phyloP scores from a whole-genome alignment of 371 early-diverging fungal species.

The Nematocida major region DNA sequence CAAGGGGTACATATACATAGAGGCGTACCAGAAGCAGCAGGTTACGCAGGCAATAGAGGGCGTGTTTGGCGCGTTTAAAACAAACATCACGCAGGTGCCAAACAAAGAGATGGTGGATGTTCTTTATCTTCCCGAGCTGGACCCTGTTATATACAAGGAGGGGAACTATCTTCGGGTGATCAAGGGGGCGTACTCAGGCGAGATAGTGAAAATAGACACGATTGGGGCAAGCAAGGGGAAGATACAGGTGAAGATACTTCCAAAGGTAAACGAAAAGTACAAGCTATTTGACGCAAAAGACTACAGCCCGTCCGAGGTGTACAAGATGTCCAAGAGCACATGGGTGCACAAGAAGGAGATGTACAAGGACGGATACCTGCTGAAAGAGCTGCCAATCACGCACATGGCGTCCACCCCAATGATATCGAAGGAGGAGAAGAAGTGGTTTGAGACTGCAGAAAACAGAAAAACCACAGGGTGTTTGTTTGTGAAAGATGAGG shows the following conservation, averaged over 20 bases:
- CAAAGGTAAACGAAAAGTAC: slow-evolving; percentile 69
- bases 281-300: slow-evolving; percentile 60
- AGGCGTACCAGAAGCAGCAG: slow-evolving; percentile 75
- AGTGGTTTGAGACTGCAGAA: slow-evolving; percentile 19
- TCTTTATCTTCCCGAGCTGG: slow-evolving; percentile 70
- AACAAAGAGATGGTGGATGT: slow-evolving; percentile 87
- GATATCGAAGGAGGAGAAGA: slow-evolving; percentile 19
- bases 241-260: slow-evolving; percentile 76
- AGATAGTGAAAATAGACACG: slow-evolving; percentile 74
- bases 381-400: slow-evolving; percentile 14
- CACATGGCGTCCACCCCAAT: slow-evolving; percentile 9
- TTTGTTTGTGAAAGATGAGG: slow-evolving; percentile 26
- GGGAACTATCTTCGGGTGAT: slow-evolving; percentile 82
- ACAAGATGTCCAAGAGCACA: slow-evolving; percentile 62
- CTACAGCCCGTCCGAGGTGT: slow-evolving; percentile 40
- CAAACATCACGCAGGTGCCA: slow-evolving; percentile 76
- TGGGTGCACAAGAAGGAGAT: slow-evolving; percentile 73
- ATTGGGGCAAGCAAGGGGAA: slow-evolving; percentile 48
- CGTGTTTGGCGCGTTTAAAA: slow-evolving; percentile 69
- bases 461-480: background rate
- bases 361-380: slow-evolving; percentile 67
- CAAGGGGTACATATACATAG: slow-evolving; percentile 87
- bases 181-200: slow-evolving; percentile 85
- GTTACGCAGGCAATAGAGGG: slow-evolving; percentile 72
- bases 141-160: slow-evolving; percentile 66